Conservation (phyloP, 495 filamentous ascomycete genomes). For the Lophiostoma macrostomum region DNA sequence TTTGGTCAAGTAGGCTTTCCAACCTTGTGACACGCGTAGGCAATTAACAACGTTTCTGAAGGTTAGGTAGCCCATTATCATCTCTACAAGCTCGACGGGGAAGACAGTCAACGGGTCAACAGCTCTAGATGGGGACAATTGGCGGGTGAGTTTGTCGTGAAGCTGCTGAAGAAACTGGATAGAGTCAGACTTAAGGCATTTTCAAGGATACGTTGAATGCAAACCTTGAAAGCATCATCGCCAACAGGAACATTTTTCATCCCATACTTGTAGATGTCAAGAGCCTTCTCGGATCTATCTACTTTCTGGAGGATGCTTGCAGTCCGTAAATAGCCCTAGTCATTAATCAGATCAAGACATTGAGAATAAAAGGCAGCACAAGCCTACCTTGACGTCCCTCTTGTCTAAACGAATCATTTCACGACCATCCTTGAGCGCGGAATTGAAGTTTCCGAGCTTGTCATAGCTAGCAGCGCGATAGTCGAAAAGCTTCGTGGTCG, state of each 20-base stretch:
- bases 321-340: constrained; percentile 62
- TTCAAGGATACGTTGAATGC: constrained; percentile 8
- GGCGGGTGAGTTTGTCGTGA: constrained; percentile 45
- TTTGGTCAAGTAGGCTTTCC: constrained; percentile 49
- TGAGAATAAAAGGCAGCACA: too few species aligned
- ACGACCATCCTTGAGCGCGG: constrained; percentile 58
- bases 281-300: constrained; percentile 52
- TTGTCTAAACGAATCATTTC: constrained; percentile 56
- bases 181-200: constrained; percentile 3
- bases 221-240: constrained; percentile 49
- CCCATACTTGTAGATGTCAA: constrained; percentile 61
- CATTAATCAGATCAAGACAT: neutral
- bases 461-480: constrained; percentile 60
- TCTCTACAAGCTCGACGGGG: constrained; percentile 37
- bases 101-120: constrained; percentile 38
- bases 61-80: constrained; percentile 37
- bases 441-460: constrained; percentile 53
- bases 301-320: constrained; percentile 59
- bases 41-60: constrained; percentile 40
- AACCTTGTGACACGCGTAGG: constrained; percentile 53
- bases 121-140: constrained; percentile 37
- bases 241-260: constrained; percentile 48
- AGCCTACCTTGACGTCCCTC: constrained; percentile 48
- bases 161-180: constrained; percentile 45
- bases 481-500: constrained; percentile 50